These are phyloP conservation scores for Crepidotus variabilis DNA, from an alignment of 768 basidiomycete species.

Conservation along the genomic window DNA sequence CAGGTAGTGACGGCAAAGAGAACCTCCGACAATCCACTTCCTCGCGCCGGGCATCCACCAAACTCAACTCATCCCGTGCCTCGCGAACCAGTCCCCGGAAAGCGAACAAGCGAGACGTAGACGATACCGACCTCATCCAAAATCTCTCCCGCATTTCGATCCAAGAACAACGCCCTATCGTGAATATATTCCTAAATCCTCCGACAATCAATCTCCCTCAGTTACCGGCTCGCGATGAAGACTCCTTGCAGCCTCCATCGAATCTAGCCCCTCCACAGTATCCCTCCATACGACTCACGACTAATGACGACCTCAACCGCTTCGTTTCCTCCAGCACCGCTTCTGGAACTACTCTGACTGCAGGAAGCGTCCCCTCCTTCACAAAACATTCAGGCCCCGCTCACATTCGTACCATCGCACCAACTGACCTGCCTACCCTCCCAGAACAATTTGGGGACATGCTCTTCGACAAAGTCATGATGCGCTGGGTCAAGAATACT, in stretches of 20 bases:
- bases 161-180: slow-evolving; percentile 18
- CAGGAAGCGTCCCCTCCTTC: slow-evolving; percentile 74
- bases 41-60: slow-evolving; percentile 28
- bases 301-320: slow-evolving; percentile 76
- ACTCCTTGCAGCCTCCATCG: slow-evolving; percentile 13
- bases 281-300: slow-evolving; percentile 48
- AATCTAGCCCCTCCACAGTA: slow-evolving; percentile 36
- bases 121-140: slow-evolving; percentile 18
- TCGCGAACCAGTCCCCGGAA: slow-evolving; percentile 22
- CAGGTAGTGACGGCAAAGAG: slow-evolving; percentile 22
- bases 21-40: slow-evolving; percentile 20
- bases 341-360: slow-evolving; percentile 69
- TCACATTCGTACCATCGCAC: slow-evolving; percentile 77
- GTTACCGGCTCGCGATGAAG: slow-evolving; percentile 5
- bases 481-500: slow-evolving; percentile 80
- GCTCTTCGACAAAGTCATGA: slow-evolving; percentile 78
- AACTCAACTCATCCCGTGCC: slow-evolving; percentile 24
- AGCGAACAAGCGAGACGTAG: slow-evolving; percentile 12
- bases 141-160: slow-evolving; percentile 24
- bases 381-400: slow-evolving; percentile 80
- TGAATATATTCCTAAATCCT: slow-evolving; percentile 20
- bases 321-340: slow-evolving; percentile 89
- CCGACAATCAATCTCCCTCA: slow-evolving; percentile 8
- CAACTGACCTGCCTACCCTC: slow-evolving; percentile 70
- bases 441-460: slow-evolving; percentile 83